Conservation (phyloP, 768 basidiomycete genomes). For the Cyathus striatus region DNA sequence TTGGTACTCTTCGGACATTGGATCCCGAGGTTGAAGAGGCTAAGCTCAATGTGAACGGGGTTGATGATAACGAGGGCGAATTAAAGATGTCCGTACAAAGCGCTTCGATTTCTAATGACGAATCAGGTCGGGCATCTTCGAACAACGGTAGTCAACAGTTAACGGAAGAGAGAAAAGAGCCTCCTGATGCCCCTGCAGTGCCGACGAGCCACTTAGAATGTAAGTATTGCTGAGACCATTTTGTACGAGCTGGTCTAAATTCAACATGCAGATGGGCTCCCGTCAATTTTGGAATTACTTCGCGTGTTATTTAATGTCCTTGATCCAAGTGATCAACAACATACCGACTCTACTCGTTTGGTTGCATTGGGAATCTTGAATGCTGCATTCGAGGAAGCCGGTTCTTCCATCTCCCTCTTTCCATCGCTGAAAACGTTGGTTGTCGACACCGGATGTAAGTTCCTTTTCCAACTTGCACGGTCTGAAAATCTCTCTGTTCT, state of each 20-base stretch:
- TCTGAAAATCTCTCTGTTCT: conserved; percentile 82
- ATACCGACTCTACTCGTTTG: conserved; percentile 93
- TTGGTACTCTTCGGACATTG: conserved; percentile 62
- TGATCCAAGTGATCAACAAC: conserved; percentile 90
- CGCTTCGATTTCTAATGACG: conserved; percentile 16
- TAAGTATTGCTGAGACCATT: no score
- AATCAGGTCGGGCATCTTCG: no score
- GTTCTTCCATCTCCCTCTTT: conserved; percentile 68
- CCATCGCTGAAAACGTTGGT: conserved; percentile 74
- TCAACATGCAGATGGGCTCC: conserved; percentile 71
- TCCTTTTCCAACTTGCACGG: conserved; percentile 92
- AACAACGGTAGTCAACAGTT: no score
- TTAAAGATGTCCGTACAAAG: conserved; percentile 56
- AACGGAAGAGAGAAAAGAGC: no score
- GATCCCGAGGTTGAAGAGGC: conserved; percentile 66
- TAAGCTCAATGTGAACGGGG: conserved; percentile 46
- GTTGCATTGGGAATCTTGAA: conserved; percentile 86
- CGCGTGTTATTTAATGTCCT: conserved; percentile 93
- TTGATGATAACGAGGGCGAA: conserved; percentile 52
- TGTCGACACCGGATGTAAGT: conserved; percentile 90
- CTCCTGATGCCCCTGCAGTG: no score
- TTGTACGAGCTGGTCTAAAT: no score
- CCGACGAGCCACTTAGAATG: no score
- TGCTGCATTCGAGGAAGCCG: conserved; percentile 81
- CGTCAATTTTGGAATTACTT: conserved; percentile 87